Percentiles rank a stretch among this genome's conserved stretches.
These are phyloP conservation scores for Globisporangium acanthophoron DNA, from an alignment of 352 stramenopile species.

Conservation along the genomic window DNA sequence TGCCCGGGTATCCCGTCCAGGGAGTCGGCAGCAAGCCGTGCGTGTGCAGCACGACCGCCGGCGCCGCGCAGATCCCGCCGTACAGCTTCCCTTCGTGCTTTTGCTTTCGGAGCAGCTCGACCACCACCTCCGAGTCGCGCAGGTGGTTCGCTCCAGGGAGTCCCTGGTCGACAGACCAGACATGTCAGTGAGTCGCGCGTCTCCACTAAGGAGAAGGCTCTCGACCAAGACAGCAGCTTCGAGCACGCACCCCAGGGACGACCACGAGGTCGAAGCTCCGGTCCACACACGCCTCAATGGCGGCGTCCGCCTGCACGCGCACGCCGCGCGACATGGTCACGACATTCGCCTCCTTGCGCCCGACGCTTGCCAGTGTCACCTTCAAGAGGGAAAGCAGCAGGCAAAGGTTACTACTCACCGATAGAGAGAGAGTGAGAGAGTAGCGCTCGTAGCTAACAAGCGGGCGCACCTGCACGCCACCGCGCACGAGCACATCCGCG, in stretches of 20 bases:
- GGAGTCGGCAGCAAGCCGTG: conserved; percentile 51
- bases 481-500: conserved; percentile 65
- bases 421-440: neutral
- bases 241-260: conserved; percentile 40
- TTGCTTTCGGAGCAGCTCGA: conserved; percentile 54
- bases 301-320: conserved; percentile 56
- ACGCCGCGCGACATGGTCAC: conserved; percentile 74
- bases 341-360: conserved; percentile 48
- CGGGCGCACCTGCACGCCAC: conserved; percentile 35
- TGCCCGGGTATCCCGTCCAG: conserved; percentile 63
- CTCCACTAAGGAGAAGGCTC: too few relatives aligned
- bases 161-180: conserved; percentile 23
- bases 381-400: neutral
- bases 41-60: conserved; percentile 58
- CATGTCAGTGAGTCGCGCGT: conserved; percentile 2
- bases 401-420: neutral
- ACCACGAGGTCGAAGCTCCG: conserved; percentile 63
- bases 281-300: conserved; percentile 57
- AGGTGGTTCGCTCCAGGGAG: conserved; percentile 64
- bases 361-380: conserved; percentile 63
- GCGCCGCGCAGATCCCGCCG: conserved; percentile 72
- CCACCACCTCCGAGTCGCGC: conserved; percentile 56
- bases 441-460: too few relatives aligned
- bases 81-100: conserved; percentile 59
- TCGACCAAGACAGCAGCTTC: neutral